Evolutionary conservation across 768 basidiomycete species (phyloP), one percentile per base, ranked within the genome.

Genomic region (Tulasnella sp.): DNA sequence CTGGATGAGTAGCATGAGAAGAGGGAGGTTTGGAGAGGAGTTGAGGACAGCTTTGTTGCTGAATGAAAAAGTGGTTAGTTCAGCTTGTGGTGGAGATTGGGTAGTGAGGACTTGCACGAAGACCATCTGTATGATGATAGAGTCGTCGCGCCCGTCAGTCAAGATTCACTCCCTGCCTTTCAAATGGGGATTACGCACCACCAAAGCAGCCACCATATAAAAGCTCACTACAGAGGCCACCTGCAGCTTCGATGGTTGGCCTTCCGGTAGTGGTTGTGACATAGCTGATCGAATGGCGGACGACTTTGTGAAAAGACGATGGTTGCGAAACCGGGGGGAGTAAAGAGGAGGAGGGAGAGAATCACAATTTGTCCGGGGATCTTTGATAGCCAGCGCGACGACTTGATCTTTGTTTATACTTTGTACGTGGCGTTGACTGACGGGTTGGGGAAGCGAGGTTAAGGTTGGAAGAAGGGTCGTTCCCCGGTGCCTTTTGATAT

Each of bases 11-110:
- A 88, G 75, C 71, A 87, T 86, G 2, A 82, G 64, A 21, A 87
- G 73, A 1, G 85, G 84, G 9, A 85, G 70, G 57, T 82, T 78
- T 0, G 84, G 84, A 0, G 83, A 73, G 34, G 75, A 76, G 63
- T 78, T 86, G 50, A 88, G 70, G 24, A 87, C 84, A 12, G 82
- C 82, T 72, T 88, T 88, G 70, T 88, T 88, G 24, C 84, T 87
- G 66, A 11, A 60, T 41, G 34, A 27, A 53, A 12, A 46, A 53
- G 17, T 25, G 51, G 59, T 42, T 49, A 24, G 4, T 55, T 44
- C 27, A 25, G 22, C n/a, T 54, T 65, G n/a, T 49, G 27, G 49
- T 62, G 56, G 41, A 60, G 31, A 31, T 7, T 29, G 46, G 49
- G 19, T 9, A 21, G 25, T 15, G 15, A 45, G 19, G 25, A 54